Evolutionary conservation across 2,329 filamentous ascomycete genomes (phyloP).

Genomic region (Penicillium sp.): DNA sequence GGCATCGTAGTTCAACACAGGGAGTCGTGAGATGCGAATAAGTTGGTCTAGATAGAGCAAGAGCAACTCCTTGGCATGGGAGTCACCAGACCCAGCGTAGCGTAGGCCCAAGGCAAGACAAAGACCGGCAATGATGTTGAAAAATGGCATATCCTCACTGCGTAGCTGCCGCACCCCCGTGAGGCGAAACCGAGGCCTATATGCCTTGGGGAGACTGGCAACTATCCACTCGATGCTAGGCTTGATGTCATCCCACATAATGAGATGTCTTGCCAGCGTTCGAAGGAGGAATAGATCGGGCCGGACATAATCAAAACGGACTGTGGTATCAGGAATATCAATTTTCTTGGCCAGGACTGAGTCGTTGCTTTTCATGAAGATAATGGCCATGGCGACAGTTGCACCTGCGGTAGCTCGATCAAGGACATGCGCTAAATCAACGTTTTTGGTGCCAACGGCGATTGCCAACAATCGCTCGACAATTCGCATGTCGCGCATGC

Average conservation of each 20-base stretch:
- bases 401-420: constrained; percentile 93
- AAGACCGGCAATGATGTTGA: constrained; percentile 82
- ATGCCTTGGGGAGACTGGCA: constrained; percentile 64
- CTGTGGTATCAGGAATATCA: constrained; percentile 79
- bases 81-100: constrained; percentile 66
- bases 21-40: constrained; percentile 66
- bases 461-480: constrained; percentile 81
- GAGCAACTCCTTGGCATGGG: constrained; percentile 70
- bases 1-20: constrained; percentile 66
- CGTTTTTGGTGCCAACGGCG: constrained; percentile 82
- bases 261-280: constrained; percentile 81
- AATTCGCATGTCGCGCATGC: constrained; percentile 87
- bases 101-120: constrained; percentile 72
- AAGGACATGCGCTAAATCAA: constrained; percentile 84
- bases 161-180: constrained; percentile 56
- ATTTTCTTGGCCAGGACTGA: constrained; percentile 81
- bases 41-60: constrained; percentile 81
- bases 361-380: constrained; percentile 97
- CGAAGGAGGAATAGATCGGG: constrained; percentile 88
- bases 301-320: constrained; percentile 92
- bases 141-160: constrained; percentile 83
- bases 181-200: constrained; percentile 58
- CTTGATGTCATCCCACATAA: constrained; percentile 82
- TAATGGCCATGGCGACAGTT: constrained; percentile 79
- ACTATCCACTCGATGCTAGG: constrained; percentile 70